Evolutionary conservation across 768 basidiomycete genomes (phyloP).

Genomic region (Lentinula aciculospora): DNA sequence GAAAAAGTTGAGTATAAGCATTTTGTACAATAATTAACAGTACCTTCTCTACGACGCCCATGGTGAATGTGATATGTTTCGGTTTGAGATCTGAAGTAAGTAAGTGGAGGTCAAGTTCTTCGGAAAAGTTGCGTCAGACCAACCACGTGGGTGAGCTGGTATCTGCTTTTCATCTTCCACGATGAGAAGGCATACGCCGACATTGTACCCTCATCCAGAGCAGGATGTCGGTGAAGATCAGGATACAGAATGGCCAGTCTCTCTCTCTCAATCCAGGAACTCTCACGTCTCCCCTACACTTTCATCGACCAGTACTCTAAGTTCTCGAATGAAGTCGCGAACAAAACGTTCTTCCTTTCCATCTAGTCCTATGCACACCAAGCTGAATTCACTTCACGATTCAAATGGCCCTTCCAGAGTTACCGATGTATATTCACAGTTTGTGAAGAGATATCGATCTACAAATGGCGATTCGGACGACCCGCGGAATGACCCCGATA

Average conservation of each 20-base stretch:
- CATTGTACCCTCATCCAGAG: slow-evolving; percentile 61
- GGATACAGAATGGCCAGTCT: slow-evolving; percentile 38
- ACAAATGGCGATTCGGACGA: slow-evolving; percentile 58
- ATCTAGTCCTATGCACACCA: slow-evolving; percentile 1
- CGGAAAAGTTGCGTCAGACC: neutral
- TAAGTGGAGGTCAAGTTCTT: neutral
- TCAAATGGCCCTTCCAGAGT: slow-evolving; percentile 18
- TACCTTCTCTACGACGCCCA: slow-evolving; percentile 95
- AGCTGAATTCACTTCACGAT: slow-evolving; percentile 16
- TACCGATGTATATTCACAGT: slow-evolving; percentile 72
- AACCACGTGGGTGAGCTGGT: neutral
- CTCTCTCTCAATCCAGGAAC: slow-evolving; percentile 25
- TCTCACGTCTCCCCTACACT: slow-evolving; percentile 24
- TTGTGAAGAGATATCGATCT: slow-evolving; percentile 70
- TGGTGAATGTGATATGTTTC: slow-evolving; percentile 22
- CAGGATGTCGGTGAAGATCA: slow-evolving; percentile 48
- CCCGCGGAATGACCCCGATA: slow-evolving; percentile 75
- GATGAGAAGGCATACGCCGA: slow-evolving; percentile 60
- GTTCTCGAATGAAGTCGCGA: slow-evolving; percentile 1
- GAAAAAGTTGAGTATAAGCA: slow-evolving; percentile 1
- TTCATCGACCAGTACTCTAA: slow-evolving; percentile 19
- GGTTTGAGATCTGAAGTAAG: neutral
- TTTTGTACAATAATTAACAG: neutral
- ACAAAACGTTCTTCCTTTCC: slow-evolving; percentile 1
- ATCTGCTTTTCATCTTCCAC: slow-evolving; percentile 5